phyloP scores from a whole-genome alignment of 2,329 filamentous ascomycete species.

The Cadophora luteo-olivacea region DNA sequence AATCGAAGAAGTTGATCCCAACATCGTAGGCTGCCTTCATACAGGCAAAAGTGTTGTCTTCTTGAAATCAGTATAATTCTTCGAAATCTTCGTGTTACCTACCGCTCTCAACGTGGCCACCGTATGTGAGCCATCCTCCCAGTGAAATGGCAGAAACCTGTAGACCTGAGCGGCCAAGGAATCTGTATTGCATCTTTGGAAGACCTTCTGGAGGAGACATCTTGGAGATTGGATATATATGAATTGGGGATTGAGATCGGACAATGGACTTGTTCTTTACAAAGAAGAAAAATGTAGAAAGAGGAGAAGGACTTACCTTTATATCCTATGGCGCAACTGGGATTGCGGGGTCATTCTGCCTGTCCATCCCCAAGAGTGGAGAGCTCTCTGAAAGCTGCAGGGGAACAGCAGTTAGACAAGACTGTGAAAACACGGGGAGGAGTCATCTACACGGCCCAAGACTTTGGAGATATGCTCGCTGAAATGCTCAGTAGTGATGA shows the following conservation, averaged over 20 bases:
- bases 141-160: constrained; percentile 77
- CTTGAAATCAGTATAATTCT: constrained; percentile 20
- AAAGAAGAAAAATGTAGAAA: neutral
- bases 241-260: neutral
- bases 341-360: constrained; percentile 19
- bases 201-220: constrained; percentile 49
- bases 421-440: constrained; percentile 1
- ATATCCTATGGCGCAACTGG: constrained; percentile 20
- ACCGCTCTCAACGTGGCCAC: constrained; percentile 74
- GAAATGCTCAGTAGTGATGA: neutral
- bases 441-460: neutral
- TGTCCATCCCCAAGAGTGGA: constrained; percentile 14
- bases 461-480: constrained; percentile 9
- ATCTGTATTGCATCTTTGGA: constrained; percentile 71
- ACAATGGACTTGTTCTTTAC: constrained; percentile 3
- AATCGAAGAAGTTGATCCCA: constrained; percentile 65
- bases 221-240: constrained; percentile 17
- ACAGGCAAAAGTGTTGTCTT: constrained; percentile 64
- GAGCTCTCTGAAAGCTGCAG: constrained; percentile 4
- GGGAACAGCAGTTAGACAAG: neutral
- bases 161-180: constrained; percentile 73
- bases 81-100: constrained; percentile 24
- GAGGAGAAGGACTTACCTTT: constrained; percentile 3
- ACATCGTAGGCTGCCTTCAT: constrained; percentile 66
- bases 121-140: constrained; percentile 77